A percentile compares a stretch with the other conserved stretches of the same genome.
phyloP scores from a whole-genome alignment of 371 early-diverging fungal species.

The Rhizomucor pusillus region DNA sequence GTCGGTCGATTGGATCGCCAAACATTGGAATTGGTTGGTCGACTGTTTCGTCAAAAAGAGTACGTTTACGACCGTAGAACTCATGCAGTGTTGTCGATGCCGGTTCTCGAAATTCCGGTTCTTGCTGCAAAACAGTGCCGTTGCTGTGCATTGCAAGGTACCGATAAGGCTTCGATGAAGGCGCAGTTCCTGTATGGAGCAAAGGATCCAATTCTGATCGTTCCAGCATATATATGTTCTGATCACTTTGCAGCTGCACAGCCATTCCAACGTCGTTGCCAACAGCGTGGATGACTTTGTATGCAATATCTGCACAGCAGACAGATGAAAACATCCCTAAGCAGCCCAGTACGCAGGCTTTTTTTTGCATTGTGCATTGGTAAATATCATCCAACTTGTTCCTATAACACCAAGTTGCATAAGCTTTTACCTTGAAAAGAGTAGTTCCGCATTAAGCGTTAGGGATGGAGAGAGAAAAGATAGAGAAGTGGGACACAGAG shows the following conservation, averaged over 20 bases:
- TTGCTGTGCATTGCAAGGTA: slow-evolving; percentile 17
- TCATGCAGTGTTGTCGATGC: slow-evolving; percentile 10
- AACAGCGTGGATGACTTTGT: slow-evolving; percentile 3
- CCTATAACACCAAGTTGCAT: too few species aligned
- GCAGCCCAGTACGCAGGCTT: too few species aligned
- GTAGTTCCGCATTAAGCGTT: neutral
- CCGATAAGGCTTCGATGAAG: slow-evolving; percentile 15
- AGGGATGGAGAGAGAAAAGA: neutral
- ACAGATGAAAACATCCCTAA: too few species aligned
- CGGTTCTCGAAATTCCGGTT: slow-evolving; percentile 19
- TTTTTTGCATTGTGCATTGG: too few species aligned
- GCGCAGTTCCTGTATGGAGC: slow-evolving; percentile 18
- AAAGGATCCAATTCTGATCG: slow-evolving; percentile 16
- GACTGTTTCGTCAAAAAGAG: neutral
- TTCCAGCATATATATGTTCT: slow-evolving; percentile 7
- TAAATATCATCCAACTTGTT: too few species aligned
- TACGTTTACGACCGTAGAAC: slow-evolving; percentile 16
- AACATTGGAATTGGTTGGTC: neutral
- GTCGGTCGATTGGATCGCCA: neutral
- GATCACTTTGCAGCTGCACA: slow-evolving; percentile 16
- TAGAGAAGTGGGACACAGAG: neutral
- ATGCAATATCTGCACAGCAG: neutral
- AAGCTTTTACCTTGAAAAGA: too few species aligned
- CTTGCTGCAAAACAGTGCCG: slow-evolving; percentile 13
- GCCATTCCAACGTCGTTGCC: slow-evolving; percentile 11